Evolutionary conservation across 208 protist genomes (phyloP), one percentile per base, ranked within the genome.

Genomic region (Entamoeba invadens): DNA sequence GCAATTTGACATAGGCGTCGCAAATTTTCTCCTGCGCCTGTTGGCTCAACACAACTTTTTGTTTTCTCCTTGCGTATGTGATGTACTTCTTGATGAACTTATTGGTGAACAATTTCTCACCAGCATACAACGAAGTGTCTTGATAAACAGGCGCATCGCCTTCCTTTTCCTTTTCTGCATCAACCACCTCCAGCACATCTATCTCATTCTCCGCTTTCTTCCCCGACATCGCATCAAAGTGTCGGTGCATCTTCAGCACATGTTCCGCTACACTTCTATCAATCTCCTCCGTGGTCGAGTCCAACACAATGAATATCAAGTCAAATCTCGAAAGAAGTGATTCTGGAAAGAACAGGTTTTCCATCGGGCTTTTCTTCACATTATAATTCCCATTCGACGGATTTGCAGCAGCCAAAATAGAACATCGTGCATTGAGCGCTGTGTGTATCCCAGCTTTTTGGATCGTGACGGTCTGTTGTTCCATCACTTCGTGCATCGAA

Each of bases 401-500:
- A 96, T 99, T 99, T 10, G 99, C 99, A 25, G 99, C 99, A 1
- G 99, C 99, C 21, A 99, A 91, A 21, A 99, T 98, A 72, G 96
- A 96, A 96, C 98, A 99, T 92, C 98, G 96, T 5, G 98, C 98
- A 95, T 99, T 99, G 10, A 99, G 96, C 21, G 98, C 98, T 8
- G 98, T 97, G 95, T 99, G 98, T 92, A 99, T 99, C 93, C 99
- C 99, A 4, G 99, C 99, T 97, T 99, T 99, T 42, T 97, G 97
- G 93, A 99, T 99, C 3, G 99, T 99, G 1, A 99, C 98, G 0
- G 98, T 99, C 95, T 99, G 98, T 96, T 99, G 99, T 96, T 99
- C 99, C 98, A 99, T 99, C 38, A 98, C 99, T 96, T 99, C 95
- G 91, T 97, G 96, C 51, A 97, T 96, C 18, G 97, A 95, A 31